Percentiles rank a stretch among this genome's conserved stretches.
Conservation (phyloP, 768 basidiomycete species). For the Leucocoprinus leucothites region DNA sequence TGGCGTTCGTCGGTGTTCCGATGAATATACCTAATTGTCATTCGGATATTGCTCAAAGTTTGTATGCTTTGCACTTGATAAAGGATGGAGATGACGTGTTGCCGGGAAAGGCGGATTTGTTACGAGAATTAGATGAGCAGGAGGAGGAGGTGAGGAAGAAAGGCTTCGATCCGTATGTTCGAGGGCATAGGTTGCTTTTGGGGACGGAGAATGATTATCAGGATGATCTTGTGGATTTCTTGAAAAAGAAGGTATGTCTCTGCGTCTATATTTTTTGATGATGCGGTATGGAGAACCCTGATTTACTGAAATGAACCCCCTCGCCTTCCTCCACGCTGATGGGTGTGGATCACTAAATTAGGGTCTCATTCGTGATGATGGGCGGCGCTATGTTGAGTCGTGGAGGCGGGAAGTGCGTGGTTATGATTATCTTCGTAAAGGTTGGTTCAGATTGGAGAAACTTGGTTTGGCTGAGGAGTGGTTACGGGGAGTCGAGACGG, state of each 20-base stretch:
- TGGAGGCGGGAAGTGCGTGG: slow-evolving; percentile 40
- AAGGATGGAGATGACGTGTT: slow-evolving; percentile 31
- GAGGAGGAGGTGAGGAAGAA: slow-evolving; percentile 37
- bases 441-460: slow-evolving; percentile 45
- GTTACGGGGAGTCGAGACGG: slow-evolving; percentile 47
- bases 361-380: slow-evolving; percentile 39
- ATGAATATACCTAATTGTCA: slow-evolving; percentile 45
- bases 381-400: slow-evolving; percentile 43
- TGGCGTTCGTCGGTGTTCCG: slow-evolving; percentile 55
- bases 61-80: slow-evolving; percentile 36
- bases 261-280: too few relatives aligned
- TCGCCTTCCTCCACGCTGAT: too few relatives aligned
- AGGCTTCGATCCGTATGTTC: slow-evolving; percentile 46
- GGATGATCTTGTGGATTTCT: slow-evolving; percentile 32
- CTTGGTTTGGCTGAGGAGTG: slow-evolving; percentile 37
- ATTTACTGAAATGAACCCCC: too few relatives aligned
- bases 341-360: too few relatives aligned
- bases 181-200: slow-evolving; percentile 44
- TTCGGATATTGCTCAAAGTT: slow-evolving; percentile 46
- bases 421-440: slow-evolving; percentile 32
- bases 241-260: slow-evolving; percentile 27
- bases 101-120: slow-evolving; percentile 33
- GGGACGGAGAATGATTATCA: slow-evolving; percentile 37
- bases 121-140: slow-evolving; percentile 34
- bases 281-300: too few relatives aligned